These are phyloP conservation scores for Rhizopus arrhizus DNA, from an alignment of 371 early-diverging fungal genomes.

Conservation along the genomic window DNA sequence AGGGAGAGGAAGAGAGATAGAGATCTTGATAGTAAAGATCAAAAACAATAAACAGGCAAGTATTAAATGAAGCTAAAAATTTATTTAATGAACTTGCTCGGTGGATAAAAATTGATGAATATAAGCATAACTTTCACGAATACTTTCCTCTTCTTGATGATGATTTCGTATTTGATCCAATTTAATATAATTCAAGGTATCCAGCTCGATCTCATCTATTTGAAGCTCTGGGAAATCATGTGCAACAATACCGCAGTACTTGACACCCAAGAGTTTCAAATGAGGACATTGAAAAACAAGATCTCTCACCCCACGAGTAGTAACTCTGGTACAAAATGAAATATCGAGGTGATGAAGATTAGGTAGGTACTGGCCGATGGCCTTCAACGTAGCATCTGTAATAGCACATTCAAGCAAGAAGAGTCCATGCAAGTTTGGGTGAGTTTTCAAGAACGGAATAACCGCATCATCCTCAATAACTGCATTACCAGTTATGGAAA, in stretches of 20 bases:
- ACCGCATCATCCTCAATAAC: conserved; percentile 35
- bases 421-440: conserved; percentile 31
- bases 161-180: conserved; percentile 16
- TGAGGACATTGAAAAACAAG: conserved; percentile 22
- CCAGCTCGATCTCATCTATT: conserved; percentile 14
- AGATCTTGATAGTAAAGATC: too few species aligned
- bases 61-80: too few species aligned
- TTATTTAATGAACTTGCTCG: conserved; percentile 1
- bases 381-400: conserved; percentile 37
- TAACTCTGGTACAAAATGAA: conserved; percentile 37
- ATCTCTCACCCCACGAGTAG: conserved; percentile 32
- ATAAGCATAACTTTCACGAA: conserved; percentile 24
- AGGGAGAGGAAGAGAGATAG: too few species aligned
- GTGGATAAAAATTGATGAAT: conserved; percentile 28
- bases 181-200: conserved; percentile 21
- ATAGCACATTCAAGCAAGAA: conserved; percentile 44
- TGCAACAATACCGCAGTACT: conserved; percentile 32
- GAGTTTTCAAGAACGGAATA: conserved; percentile 38
- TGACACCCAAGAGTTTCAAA: conserved; percentile 45
- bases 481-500: conserved; percentile 40
- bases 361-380: conserved; percentile 29
- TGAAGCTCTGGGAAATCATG: conserved; percentile 40
- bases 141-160: conserved; percentile 11
- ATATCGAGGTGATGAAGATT: conserved; percentile 36
- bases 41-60: too few species aligned